These are phyloP conservation scores for Pythium phragmiticola DNA, from an alignment of 352 stramenopile genomes.

Conservation along the genomic window DNA sequence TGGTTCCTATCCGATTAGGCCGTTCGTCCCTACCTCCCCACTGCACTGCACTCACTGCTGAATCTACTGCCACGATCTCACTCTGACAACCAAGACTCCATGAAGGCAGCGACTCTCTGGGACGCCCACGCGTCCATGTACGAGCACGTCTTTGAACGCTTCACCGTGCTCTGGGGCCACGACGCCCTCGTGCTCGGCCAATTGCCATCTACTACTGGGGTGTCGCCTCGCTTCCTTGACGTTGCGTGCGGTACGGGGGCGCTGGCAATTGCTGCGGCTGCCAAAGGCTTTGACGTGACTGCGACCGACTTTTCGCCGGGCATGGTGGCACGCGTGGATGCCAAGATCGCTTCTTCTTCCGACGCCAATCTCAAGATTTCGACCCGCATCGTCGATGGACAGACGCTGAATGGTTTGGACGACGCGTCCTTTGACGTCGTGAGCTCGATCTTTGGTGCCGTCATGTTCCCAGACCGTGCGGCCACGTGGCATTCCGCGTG, in stretches of 20 bases:
- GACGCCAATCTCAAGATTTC: not conserved
- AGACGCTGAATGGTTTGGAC: conserved; percentile 17
- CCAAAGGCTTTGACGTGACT: conserved; percentile 19
- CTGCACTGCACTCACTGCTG: not conserved
- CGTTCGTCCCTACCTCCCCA: not conserved
- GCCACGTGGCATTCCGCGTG: conserved; percentile 15
- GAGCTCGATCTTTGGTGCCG: conserved; percentile 22
- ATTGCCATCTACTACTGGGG: conserved; percentile 72
- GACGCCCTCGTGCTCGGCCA: conserved; percentile 49
- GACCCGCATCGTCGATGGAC: conserved; percentile 13
- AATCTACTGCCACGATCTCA: not conserved
- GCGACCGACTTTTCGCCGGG: conserved; percentile 21
- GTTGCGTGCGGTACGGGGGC: conserved; percentile 17
- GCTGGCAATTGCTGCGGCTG: conserved; percentile 7
- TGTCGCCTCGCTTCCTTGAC: conserved; percentile 33
- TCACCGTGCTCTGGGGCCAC: conserved; percentile 47
- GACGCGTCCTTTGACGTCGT: conserved; percentile 25
- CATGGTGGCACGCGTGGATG: conserved; percentile 12
- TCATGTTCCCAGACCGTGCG: conserved; percentile 22
- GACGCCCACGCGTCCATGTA: not conserved
- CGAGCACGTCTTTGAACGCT: conserved; percentile 2
- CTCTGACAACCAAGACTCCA: not conserved
- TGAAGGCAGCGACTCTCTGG: not conserved
- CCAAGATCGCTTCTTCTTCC: conserved; percentile 9
- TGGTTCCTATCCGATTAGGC: too few species aligned